These are phyloP conservation scores for Jamesozyma piceae DNA, from an alignment of 805 yeast genomes.

Conservation along the genomic window DNA sequence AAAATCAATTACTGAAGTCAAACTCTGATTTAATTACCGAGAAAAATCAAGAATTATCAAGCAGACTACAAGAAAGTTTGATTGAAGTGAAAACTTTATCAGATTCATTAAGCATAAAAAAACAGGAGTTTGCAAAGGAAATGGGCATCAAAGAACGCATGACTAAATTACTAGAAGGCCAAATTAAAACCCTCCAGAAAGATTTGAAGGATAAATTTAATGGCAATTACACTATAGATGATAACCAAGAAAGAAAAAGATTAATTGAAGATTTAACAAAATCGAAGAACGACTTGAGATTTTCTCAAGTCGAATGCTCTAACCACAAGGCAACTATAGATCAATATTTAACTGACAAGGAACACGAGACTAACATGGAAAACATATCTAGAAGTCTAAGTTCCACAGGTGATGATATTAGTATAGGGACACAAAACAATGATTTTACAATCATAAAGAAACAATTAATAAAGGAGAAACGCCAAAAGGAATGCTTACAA, in stretches of 20 bases:
- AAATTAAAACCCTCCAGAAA: conserved; percentile 32
- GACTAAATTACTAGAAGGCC: conserved; percentile 28
- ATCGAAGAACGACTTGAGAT: conserved; percentile 21
- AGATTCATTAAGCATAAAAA: conserved; percentile 34
- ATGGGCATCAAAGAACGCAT: conserved; percentile 54
- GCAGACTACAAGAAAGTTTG: conserved; percentile 36
- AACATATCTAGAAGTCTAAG: neutral
- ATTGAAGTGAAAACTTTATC: conserved; percentile 39
- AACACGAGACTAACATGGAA: conserved; percentile 11
- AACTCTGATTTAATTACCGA: conserved; percentile 27
- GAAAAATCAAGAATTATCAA: conserved; percentile 32
- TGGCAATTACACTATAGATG: conserved; percentile 1
- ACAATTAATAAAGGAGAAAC: conserved; percentile 58
- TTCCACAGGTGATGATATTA: conserved; percentile 18
- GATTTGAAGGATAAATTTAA: conserved; percentile 47
- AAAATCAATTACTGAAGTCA: conserved; percentile 4
- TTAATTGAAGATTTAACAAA: conserved; percentile 27
- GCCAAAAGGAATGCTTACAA: conserved; percentile 62
- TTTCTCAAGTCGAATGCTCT: conserved; percentile 27
- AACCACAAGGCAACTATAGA: conserved; percentile 40
- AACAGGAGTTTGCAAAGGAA: conserved; percentile 47
- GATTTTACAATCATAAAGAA: conserved; percentile 40
- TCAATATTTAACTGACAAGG: conserved; percentile 27
- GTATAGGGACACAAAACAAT: no score
- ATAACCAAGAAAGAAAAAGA: conserved; percentile 1